Percentiles rank a stretch among this genome's conserved stretches.
Evolutionary conservation across 1,284 basidiomycete species (phyloP).

Genomic region (Ceratobasidium sp.): DNA sequence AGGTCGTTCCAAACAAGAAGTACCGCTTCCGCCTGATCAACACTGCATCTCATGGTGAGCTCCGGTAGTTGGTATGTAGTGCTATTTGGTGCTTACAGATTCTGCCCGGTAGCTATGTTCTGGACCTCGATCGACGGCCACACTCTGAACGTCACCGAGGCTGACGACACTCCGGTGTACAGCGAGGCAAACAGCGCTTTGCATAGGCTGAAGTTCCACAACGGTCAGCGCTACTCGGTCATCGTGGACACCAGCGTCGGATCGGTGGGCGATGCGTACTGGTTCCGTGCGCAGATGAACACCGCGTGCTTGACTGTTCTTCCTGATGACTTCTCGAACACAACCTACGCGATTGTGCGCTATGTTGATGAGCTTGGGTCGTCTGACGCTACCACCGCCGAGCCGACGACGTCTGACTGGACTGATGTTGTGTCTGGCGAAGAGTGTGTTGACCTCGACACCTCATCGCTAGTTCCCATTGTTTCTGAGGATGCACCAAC

Average conservation of each 20-base stretch:
- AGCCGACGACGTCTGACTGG: constrained; percentile 22
- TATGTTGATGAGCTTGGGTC: constrained; percentile 43
- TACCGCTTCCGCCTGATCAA: constrained; percentile 53
- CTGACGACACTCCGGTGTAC: constrained; percentile 28
- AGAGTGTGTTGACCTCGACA: constrained; percentile 30
- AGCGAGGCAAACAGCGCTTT: constrained; percentile 31
- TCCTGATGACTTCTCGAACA: constrained; percentile 46
- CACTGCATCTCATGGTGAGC: constrained; percentile 47
- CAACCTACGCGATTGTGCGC: constrained; percentile 46
- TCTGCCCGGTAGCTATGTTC: constrained; percentile 17
- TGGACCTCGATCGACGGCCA: constrained; percentile 44
- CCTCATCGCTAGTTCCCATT: constrained; percentile 32
- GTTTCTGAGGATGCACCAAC: constrained; percentile 27
- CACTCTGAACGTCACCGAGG: constrained; percentile 39
- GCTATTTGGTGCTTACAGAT: not conserved
- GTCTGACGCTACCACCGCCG: constrained; percentile 31
- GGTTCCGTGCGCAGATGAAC: constrained; percentile 54
- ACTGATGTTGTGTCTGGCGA: constrained; percentile 6
- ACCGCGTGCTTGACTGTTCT: constrained; percentile 48
- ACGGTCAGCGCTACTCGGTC: constrained; percentile 58
- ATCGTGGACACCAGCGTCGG: constrained; percentile 52
- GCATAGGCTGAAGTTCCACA: constrained; percentile 49
- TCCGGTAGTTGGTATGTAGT: constrained; percentile 23
- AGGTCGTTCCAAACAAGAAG: constrained; percentile 43
- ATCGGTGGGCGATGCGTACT: constrained; percentile 48